These are phyloP conservation scores for Leptographium galeiforme DNA, from an alignment of 2,329 filamentous ascomycete genomes.

Conservation along the genomic window DNA sequence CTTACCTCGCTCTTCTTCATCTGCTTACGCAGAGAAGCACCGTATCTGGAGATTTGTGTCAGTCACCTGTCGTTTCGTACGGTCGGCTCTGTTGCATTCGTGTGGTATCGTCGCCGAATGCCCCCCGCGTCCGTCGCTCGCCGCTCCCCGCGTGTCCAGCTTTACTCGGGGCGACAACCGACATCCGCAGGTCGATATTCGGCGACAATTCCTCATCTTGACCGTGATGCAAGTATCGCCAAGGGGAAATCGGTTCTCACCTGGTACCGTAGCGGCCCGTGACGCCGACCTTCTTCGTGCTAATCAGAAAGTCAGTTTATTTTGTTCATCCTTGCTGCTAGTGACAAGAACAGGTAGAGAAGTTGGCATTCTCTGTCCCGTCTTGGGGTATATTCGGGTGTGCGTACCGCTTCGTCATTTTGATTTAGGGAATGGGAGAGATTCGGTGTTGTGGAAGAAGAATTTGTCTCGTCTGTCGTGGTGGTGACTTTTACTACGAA, in stretches of 20 bases:
- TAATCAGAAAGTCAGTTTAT: constrained; percentile 10
- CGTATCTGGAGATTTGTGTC: constrained; percentile 51
- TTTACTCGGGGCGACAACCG: neutral
- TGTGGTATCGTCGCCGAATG: neutral
- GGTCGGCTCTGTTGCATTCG: neutral
- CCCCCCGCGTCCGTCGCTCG: neutral
- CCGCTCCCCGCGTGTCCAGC: neutral
- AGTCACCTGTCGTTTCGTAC: neutral
- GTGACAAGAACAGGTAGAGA: neutral
- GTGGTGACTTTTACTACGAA: neutral
- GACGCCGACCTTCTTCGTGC: constrained; percentile 97
- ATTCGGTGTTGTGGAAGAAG: constrained; percentile 5
- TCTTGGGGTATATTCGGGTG: neutral
- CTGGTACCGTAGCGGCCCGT: constrained; percentile 51
- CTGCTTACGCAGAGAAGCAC: constrained; percentile 96
- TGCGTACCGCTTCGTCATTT: constrained; percentile 63
- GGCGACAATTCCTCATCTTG: neutral
- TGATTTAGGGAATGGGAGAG: constrained; percentile 22
- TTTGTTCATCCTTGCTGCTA: neutral
- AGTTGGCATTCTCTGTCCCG: too few relatives aligned
- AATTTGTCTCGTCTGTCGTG: constrained; percentile 4
- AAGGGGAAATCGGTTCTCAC: constrained; percentile 8
- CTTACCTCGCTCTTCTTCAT: constrained; percentile 92
- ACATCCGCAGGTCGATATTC: neutral
- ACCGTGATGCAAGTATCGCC: neutral